phyloP scores from a whole-genome alignment of 1,284 basidiomycete species.

The Tausonia pullulans region DNA sequence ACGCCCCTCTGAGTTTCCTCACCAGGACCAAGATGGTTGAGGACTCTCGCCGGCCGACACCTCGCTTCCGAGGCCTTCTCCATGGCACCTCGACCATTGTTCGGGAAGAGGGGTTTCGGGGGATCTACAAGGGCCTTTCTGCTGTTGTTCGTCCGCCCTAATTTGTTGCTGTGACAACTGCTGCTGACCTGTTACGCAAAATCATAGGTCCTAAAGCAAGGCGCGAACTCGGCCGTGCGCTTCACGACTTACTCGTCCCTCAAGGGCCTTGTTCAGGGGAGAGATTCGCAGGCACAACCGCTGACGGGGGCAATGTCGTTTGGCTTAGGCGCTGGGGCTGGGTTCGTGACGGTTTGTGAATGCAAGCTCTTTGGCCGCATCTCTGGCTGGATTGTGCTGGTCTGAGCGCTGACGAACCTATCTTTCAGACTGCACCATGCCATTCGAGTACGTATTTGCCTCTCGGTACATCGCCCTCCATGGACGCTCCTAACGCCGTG shows the following conservation, averaged over 20 bases:
- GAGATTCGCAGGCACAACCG: conserved; percentile 65
- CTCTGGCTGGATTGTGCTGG: too few species aligned
- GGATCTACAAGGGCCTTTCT: conserved; percentile 84
- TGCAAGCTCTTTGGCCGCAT: neutral
- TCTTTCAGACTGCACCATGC: conserved; percentile 55
- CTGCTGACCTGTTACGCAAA: neutral
- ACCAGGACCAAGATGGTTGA: conserved; percentile 89
- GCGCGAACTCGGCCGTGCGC: conserved; percentile 88
- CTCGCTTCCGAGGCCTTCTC: conserved; percentile 75
- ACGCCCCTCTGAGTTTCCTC: too few species aligned
- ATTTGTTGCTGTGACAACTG: too few species aligned
- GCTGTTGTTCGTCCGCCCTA: conserved; percentile 58
- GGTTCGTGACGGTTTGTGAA: conserved; percentile 85
- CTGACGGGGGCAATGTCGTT: conserved; percentile 85
- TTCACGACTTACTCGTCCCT: conserved; percentile 91
- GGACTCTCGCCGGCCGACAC: conserved; percentile 72
- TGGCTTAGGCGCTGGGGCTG: conserved; percentile 83
- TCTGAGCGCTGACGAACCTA: too few species aligned
- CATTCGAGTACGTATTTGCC: conserved; percentile 49
- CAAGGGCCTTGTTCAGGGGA: conserved; percentile 82
- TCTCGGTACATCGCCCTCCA: conserved; percentile 25
- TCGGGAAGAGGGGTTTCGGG: conserved; percentile 59
- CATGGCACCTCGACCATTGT: conserved; percentile 82
- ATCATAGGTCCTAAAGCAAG: conserved; percentile 43
- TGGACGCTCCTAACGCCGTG: too few species aligned